phyloP scores from a whole-genome alignment of 176 grass and related monocot genomes.

The Rhynchospora breviuscula region DNA sequence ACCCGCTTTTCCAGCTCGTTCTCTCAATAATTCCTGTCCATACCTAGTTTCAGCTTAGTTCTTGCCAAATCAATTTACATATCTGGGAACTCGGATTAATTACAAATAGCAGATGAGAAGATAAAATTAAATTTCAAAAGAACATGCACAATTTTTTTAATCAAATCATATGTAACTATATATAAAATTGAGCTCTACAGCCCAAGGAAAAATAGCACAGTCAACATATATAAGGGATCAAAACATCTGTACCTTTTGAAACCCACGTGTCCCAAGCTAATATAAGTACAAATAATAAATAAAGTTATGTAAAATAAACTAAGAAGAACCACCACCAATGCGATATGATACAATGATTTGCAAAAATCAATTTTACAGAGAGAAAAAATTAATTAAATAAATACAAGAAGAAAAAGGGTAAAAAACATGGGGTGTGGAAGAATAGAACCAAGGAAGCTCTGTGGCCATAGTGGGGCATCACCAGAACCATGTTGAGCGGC shows the following conservation, averaged over 20 bases:
- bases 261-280: not conserved
- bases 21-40: not conserved
- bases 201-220: not conserved
- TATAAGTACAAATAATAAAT: conserved; percentile 13
- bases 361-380: conserved; percentile 15
- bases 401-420: conserved; percentile 1
- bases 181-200: not conserved
- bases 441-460: conserved; percentile 22
- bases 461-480: not conserved
- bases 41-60: not conserved
- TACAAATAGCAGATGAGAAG: not conserved
- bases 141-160: not conserved
- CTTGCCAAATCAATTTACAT: not conserved
- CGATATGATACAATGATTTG: conserved; percentile 21
- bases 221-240: not conserved
- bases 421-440: not conserved
- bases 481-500: conserved; percentile 77
- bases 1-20: not conserved
- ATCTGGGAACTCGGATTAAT: not conserved
- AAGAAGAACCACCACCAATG: not conserved
- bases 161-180: not conserved
- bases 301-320: not conserved
- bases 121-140: not conserved
- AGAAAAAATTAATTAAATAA: conserved; percentile 18
- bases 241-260: not conserved